Conservation (phyloP, 2,329 filamentous ascomycete species). For the Xylaria digitata region DNA sequence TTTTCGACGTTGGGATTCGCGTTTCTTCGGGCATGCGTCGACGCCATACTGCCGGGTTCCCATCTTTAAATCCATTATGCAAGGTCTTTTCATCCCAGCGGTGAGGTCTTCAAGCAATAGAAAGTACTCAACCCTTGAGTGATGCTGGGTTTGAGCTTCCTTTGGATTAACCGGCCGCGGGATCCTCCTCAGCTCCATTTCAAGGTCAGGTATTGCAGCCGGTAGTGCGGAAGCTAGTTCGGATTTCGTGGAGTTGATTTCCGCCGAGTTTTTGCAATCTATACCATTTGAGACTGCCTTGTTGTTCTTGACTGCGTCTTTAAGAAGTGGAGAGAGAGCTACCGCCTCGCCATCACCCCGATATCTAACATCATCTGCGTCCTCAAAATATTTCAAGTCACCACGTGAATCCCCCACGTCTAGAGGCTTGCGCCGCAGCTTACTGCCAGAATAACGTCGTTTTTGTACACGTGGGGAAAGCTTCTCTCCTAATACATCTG, state of each 20-base stretch:
- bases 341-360: slow-evolving; percentile 74
- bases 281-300: slow-evolving; percentile 3
- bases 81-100: slow-evolving; percentile 94
- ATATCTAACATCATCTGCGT: slow-evolving; percentile 86
- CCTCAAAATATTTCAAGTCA: slow-evolving; percentile 90
- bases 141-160: slow-evolving; percentile 73
- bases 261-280: background rate
- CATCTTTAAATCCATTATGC: slow-evolving; percentile 98
- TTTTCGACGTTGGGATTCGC: slow-evolving; percentile 90
- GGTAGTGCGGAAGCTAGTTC: slow-evolving; percentile 51
- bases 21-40: slow-evolving; percentile 91
- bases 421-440: slow-evolving; percentile 77
- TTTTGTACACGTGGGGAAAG: slow-evolving; percentile 61
- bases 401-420: slow-evolving; percentile 78
- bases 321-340: slow-evolving; percentile 39
- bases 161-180: slow-evolving; percentile 78
- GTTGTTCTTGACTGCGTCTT: slow-evolving; percentile 30
- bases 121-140: slow-evolving; percentile 87
- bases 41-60: slow-evolving; percentile 96
- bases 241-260: slow-evolving; percentile 45
- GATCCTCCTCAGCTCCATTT: slow-evolving; percentile 57
- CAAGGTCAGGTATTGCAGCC: slow-evolving; percentile 54
- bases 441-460: slow-evolving; percentile 88
- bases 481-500: slow-evolving; percentile 63
- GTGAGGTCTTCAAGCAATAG: slow-evolving; percentile 94